These are phyloP conservation scores for Cyclotella sp. DNA, from an alignment of 108 stramenopile species.

Conservation along the genomic window DNA sequence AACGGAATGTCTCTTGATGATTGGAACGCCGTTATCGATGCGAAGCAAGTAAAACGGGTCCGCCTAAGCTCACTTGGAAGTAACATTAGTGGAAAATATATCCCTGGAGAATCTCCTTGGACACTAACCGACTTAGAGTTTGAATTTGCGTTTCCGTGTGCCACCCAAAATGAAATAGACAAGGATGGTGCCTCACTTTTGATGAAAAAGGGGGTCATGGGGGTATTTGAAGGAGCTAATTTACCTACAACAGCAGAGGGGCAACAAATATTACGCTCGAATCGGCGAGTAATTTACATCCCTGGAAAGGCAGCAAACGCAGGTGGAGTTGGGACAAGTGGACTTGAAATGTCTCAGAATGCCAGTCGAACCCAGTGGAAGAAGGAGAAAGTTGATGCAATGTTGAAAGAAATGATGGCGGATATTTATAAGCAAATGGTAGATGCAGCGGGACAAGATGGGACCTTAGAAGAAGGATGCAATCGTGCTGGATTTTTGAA, in stretches of 20 bases:
- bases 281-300: conserved; percentile 65
- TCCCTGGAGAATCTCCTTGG: conserved; percentile 56
- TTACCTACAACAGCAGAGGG: conserved; percentile 73
- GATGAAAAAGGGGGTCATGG: conserved; percentile 63
- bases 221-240: conserved; percentile 82
- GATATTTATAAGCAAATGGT: conserved; percentile 78
- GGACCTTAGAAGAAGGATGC: conserved; percentile 83
- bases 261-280: conserved; percentile 63
- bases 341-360: conserved; percentile 88
- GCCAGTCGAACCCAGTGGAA: conserved; percentile 75
- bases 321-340: conserved; percentile 84
- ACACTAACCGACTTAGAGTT: conserved; percentile 38
- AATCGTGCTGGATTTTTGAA: conserved; percentile 86
- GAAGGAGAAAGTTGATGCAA: conserved; percentile 72
- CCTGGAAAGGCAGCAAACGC: conserved; percentile 69
- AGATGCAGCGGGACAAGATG: conserved; percentile 51
- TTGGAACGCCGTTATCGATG: conserved; percentile 52
- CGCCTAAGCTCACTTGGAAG: conserved; percentile 58
- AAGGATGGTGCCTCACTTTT: conserved; percentile 53
- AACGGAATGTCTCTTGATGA: conserved; percentile 72
- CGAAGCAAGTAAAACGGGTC: conserved; percentile 62
- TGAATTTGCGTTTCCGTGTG: conserved; percentile 83
- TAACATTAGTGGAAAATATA: conserved; percentile 50
- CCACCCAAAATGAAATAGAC: conserved; percentile 89
- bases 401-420: conserved; percentile 80